Conservation (phyloP, 1,284 basidiomycete species). For the Ustilago curta region DNA sequence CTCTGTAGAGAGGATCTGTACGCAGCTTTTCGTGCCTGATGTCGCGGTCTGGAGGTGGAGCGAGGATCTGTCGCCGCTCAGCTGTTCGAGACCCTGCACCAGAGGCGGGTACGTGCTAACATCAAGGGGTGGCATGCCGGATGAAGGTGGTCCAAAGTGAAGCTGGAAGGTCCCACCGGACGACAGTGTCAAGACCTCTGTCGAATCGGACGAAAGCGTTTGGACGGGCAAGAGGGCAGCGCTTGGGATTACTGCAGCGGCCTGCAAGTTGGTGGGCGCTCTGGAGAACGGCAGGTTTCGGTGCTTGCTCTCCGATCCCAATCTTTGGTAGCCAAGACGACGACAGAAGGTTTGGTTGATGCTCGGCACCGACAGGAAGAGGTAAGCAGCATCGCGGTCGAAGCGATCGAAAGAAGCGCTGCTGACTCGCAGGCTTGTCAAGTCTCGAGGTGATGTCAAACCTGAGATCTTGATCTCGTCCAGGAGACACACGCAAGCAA, state of each 20-base stretch:
- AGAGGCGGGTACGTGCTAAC: conserved; percentile 22
- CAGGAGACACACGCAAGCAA: conserved; percentile 52
- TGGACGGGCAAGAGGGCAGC: conserved; percentile 7
- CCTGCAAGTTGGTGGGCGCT: conserved; percentile 20
- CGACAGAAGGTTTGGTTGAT: conserved; percentile 35
- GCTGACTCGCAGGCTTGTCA: conserved; percentile 9
- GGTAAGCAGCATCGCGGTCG: conserved; percentile 20
- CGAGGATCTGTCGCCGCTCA: background rate
- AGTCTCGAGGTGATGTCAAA: background rate
- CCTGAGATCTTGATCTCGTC: conserved; percentile 49
- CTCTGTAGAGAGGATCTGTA: conserved; percentile 9
- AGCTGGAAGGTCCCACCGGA: conserved; percentile 11
- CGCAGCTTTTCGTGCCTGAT: background rate
- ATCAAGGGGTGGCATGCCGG: conserved; percentile 12
- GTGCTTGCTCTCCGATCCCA: conserved; percentile 7
- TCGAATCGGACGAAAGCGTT: conserved; percentile 12
- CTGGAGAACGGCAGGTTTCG: conserved; percentile 35
- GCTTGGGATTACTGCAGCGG: conserved; percentile 8
- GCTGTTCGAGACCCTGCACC: background rate
- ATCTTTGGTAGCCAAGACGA: conserved; percentile 25
- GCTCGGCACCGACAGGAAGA: conserved; percentile 29
- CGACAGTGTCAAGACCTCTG: conserved; percentile 17
- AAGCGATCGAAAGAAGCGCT: conserved; percentile 14
- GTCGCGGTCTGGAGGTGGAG: conserved; percentile 1
- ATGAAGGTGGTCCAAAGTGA: conserved; percentile 37